Base-by-base conservation (phyloP, 306 rosid species). In the Sicyos edulis region DNA sequence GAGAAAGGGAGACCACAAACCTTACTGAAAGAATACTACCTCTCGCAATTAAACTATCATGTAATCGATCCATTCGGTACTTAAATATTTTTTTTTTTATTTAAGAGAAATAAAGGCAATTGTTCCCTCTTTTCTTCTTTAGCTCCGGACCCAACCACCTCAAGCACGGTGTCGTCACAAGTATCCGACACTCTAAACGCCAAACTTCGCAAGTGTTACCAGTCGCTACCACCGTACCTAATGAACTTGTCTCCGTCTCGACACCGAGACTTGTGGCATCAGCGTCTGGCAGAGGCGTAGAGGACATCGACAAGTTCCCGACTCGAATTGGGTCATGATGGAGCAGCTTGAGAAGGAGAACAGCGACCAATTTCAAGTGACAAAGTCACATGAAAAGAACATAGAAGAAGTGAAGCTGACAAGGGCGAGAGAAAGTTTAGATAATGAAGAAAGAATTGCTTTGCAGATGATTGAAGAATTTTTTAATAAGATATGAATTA, bases 381-480 rank as follows among this genome's bases (percentile, higher is more conserved):
- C 70, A 5, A 59, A 59, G 29, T 15, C 53, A 21, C 50, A 73
- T 0, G 63, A 57, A 37, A 37, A 68, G 6, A 73, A 32, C n/a
- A 49, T n/a, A 26, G 29, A 64, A n/a, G 52, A 9, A 8, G 22
- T 37, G 29, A 64, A 42, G 8, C 0, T 58, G 5, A 40, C 70
- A 64, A 6, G 70, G 2, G 9, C 29, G 4, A 10, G 5, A 10
- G 17, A 58, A 9, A 64, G 14, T 17, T 40, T n/a, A 42, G 70
- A 64, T 3, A 51, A 63, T 0, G 70, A 64, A 17, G 70, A 64
- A 40, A 73, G 9, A 51, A 75, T 11, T 74, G 89, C 90, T 11
- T 70, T 91, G 68, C 95, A 91, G 56, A 91, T 91, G 96, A 88
- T 91, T 8, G 96, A 91, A 74, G 96, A 91, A 47, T 95, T 88